Conservation (phyloP, 805 yeast genomes). For the Kodamaea fukazawae region DNA sequence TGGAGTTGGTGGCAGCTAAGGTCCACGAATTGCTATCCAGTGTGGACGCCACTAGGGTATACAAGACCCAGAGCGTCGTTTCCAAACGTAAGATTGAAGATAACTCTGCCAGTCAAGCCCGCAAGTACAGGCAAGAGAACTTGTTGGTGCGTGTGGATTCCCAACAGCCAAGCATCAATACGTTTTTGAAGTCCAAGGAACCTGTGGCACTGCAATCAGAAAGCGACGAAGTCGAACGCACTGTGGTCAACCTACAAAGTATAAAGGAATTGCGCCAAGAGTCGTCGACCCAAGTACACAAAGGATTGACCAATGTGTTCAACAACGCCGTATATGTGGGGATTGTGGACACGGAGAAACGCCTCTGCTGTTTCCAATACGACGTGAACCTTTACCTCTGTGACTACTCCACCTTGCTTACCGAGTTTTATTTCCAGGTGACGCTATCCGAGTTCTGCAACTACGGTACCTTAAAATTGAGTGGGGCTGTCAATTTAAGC, state of each 20-base stretch:
- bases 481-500: slow-evolving; percentile 21
- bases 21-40: slow-evolving; percentile 51
- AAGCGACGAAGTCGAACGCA: not conserved
- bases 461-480: slow-evolving; percentile 52
- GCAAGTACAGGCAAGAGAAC: slow-evolving; percentile 53
- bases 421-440: slow-evolving; percentile 77
- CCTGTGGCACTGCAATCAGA: not conserved
- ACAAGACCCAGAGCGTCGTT: slow-evolving; percentile 46
- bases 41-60: slow-evolving; percentile 67
- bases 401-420: slow-evolving; percentile 70
- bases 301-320: slow-evolving; percentile 63
- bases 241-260: slow-evolving; percentile 54
- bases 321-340: slow-evolving; percentile 77
- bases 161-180: slow-evolving; percentile 45
- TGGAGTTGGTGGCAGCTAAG: slow-evolving; percentile 51
- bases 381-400: slow-evolving; percentile 75
- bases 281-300: slow-evolving; percentile 45
- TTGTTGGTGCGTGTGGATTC: slow-evolving; percentile 71
- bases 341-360: slow-evolving; percentile 63
- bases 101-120: slow-evolving; percentile 11
- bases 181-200: slow-evolving; percentile 9
- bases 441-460: slow-evolving; percentile 77
- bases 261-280: slow-evolving; percentile 53
- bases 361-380: slow-evolving; percentile 81
- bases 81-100: slow-evolving; percentile 2